Conservation (phyloP, 2,329 filamentous ascomycete species). For the Elsinoe arachidis region DNA sequence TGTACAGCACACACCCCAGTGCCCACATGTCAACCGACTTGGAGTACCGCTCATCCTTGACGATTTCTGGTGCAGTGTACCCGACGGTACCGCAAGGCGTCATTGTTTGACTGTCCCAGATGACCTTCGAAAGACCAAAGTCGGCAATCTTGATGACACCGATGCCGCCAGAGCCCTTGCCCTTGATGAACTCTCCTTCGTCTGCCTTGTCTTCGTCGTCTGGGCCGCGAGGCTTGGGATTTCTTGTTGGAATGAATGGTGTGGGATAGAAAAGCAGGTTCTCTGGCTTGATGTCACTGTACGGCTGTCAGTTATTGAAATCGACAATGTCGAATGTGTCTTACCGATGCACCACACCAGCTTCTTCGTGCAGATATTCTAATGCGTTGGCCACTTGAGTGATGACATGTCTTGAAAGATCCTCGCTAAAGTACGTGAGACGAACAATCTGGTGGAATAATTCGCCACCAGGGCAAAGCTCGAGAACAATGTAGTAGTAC, state of each 20-base stretch:
- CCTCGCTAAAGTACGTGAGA: constrained; percentile 96
- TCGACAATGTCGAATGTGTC: constrained; percentile 24
- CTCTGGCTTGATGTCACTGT: constrained; percentile 94
- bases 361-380: constrained; percentile 88
- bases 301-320: constrained; percentile 28
- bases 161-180: constrained; percentile 79
- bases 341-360: constrained; percentile 93
- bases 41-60: constrained; percentile 97
- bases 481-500: constrained; percentile 96
- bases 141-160: constrained; percentile 96
- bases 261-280: constrained; percentile 90
- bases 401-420: constrained; percentile 90
- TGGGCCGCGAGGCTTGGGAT: constrained; percentile 69
- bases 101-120: constrained; percentile 98
- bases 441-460: constrained; percentile 98
- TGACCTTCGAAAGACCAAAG: constrained; percentile 93
- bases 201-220: constrained; percentile 97
- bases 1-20: constrained; percentile 91
- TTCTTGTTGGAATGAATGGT: constrained; percentile 69
- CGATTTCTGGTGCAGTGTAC: constrained; percentile 96
- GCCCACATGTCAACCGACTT: constrained; percentile 99
- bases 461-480: constrained; percentile 90
- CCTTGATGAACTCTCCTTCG: constrained; percentile 83
- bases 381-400: constrained; percentile 88
- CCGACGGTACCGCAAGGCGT: constrained; percentile 98